These are phyloP conservation scores for Cordyceps militaris DNA, from an alignment of 2,329 filamentous ascomycete species.

Conservation along the genomic window DNA sequence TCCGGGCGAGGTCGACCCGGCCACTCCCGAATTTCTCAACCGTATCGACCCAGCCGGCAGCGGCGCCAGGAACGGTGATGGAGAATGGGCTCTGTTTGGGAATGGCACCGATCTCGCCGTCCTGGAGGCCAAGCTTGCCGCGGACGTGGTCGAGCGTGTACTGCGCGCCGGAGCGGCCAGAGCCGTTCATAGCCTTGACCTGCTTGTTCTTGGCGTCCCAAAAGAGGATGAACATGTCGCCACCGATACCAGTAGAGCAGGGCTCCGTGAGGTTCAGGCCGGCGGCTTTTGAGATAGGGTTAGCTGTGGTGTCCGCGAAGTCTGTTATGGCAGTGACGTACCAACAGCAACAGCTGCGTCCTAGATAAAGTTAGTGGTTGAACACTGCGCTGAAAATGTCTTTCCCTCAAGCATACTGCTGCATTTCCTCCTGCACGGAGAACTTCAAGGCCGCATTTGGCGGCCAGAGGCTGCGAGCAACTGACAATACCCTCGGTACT, in stretches of 20 bases:
- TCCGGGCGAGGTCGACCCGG: conserved; percentile 66
- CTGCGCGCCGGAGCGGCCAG: conserved; percentile 69
- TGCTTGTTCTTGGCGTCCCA: conserved; percentile 78
- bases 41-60: conserved; percentile 89
- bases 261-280: conserved; percentile 92
- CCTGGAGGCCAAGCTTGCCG: conserved; percentile 56
- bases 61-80: conserved; percentile 81
- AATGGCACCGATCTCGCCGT: conserved; percentile 53
- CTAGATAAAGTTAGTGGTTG: conserved; percentile 35
- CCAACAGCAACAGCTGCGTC: conserved; percentile 94
- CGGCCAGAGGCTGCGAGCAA: conserved; percentile 82
- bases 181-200: conserved; percentile 84
- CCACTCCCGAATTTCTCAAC: conserved; percentile 85
- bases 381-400: not conserved
- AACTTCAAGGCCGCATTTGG: conserved; percentile 77
- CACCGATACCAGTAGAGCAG: conserved; percentile 86
- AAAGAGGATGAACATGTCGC: conserved; percentile 94
- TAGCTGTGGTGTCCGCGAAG: not conserved
- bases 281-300: conserved; percentile 53
- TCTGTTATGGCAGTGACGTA: conserved; percentile 34
- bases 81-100: conserved; percentile 71
- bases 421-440: conserved; percentile 88
- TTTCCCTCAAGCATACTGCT: conserved; percentile 54
- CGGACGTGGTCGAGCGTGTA: conserved; percentile 64
- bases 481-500: conserved; percentile 88